Percentiles rank a stretch among this genome's conserved stretches.
These are phyloP conservation scores for Adansonia madagascariensis DNA, from an alignment of 441 rosid genomes.

Conservation along the genomic window DNA sequence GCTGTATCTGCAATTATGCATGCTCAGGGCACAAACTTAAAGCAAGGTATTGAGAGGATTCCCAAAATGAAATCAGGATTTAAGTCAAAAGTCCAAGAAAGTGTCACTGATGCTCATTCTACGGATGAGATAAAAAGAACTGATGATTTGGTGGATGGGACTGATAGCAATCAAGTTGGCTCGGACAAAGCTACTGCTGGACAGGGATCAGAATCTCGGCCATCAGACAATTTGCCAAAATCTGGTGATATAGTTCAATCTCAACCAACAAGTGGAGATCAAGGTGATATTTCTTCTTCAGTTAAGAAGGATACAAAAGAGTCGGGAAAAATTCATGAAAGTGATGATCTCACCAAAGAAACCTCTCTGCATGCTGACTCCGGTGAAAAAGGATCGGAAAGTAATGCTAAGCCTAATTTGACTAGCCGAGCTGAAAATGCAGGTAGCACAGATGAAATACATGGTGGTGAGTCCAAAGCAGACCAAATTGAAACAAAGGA, in stretches of 20 bases:
- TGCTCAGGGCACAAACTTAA: slow-evolving; percentile 56
- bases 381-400: slow-evolving; percentile 47
- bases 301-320: slow-evolving; percentile 44
- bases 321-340: slow-evolving; percentile 43
- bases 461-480: slow-evolving; percentile 42
- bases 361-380: slow-evolving; percentile 43
- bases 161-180: slow-evolving; percentile 39
- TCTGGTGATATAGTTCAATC: slow-evolving; percentile 43
- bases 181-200: slow-evolving; percentile 41
- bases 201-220: slow-evolving; percentile 41
- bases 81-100: slow-evolving; percentile 49
- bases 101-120: slow-evolving; percentile 41
- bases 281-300: slow-evolving; percentile 46
- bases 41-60: slow-evolving; percentile 44
- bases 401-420: slow-evolving; percentile 35
- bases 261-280: slow-evolving; percentile 38
- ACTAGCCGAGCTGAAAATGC: slow-evolving; percentile 43
- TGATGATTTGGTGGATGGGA: slow-evolving; percentile 47
- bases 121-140: slow-evolving; percentile 47
- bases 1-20: slow-evolving; percentile 69
- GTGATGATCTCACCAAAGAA: slow-evolving; percentile 44
- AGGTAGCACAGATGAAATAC: slow-evolving; percentile 39
- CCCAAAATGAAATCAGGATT: slow-evolving; percentile 44
- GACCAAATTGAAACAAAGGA: slow-evolving; percentile 48
- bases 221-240: slow-evolving; percentile 47